These are phyloP conservation scores for Phaffia australis DNA, from an alignment of 768 basidiomycete genomes.

Conservation along the genomic window DNA sequence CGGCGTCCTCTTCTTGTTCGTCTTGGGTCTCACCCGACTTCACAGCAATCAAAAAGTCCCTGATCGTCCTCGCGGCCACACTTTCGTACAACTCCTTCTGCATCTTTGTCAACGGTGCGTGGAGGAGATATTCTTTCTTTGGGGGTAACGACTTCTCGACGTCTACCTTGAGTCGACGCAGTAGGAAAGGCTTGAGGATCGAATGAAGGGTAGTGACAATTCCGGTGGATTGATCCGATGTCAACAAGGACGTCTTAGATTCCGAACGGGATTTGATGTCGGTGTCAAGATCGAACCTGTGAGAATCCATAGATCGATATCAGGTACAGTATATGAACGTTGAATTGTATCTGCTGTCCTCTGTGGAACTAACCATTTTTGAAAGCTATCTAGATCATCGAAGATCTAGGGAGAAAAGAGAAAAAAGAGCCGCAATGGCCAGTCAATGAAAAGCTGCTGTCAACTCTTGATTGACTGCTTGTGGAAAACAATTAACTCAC, in stretches of 20 bases:
- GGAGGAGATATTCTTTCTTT: slow-evolving; percentile 81
- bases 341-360: slow-evolving; percentile 6
- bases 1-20: slow-evolving; percentile 20
- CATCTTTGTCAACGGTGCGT: slow-evolving; percentile 69
- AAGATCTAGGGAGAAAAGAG: slow-evolving; percentile 47
- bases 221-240: slow-evolving; percentile 43
- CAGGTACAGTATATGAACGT: neutral
- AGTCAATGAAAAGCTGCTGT: neutral
- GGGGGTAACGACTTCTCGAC: slow-evolving; percentile 79
- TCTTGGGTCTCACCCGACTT: slow-evolving; percentile 38
- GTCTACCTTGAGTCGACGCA: slow-evolving; percentile 82
- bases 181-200: slow-evolving; percentile 88
- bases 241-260: slow-evolving; percentile 24
- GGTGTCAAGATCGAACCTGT: slow-evolving; percentile 34
- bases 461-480: neutral
- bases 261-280: slow-evolving; percentile 26
- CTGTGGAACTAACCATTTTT: slow-evolving; percentile 55
- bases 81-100: slow-evolving; percentile 80
- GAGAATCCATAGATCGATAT: neutral
- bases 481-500: neutral
- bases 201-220: slow-evolving; percentile 72
- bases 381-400: slow-evolving; percentile 75
- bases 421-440: neutral
- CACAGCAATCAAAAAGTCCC: slow-evolving; percentile 44
- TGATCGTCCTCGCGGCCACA: slow-evolving; percentile 59